phyloP scores from a whole-genome alignment of 2,329 filamentous ascomycete genomes.

The Aspergillus ochraceus region DNA sequence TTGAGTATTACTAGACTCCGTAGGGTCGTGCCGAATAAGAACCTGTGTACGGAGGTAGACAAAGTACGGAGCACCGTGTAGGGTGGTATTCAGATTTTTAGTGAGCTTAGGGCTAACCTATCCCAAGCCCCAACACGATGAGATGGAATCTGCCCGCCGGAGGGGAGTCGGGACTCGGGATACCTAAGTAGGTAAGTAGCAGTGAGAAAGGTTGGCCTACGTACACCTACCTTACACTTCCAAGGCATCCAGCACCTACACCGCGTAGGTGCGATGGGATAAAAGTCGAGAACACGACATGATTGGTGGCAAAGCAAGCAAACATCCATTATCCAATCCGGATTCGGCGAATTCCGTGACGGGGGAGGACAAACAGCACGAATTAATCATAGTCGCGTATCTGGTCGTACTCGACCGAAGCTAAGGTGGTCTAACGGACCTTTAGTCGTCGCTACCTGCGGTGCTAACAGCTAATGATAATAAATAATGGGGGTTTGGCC shows the following conservation, averaged over 20 bases:
- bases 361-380: background rate
- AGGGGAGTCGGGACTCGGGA: background rate
- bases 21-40: background rate
- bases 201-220: background rate
- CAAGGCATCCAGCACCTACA: background rate
- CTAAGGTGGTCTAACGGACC: background rate
- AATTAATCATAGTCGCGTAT: background rate
- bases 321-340: background rate
- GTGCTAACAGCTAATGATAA: background rate
- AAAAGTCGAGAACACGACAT: background rate
- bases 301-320: background rate
- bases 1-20: background rate
- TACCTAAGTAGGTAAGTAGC: background rate
- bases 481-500: background rate
- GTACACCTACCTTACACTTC: background rate
- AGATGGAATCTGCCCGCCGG: no score
- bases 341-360: conserved; percentile 4
- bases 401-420: background rate
- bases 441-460: no score
- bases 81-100: background rate
- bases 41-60: no score
- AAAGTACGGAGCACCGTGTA: background rate
- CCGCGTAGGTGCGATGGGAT: no score
- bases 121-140: no score
- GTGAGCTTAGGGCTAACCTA: background rate